phyloP scores from a whole-genome alignment of 805 yeast species.

The Grigorovia humatica region DNA sequence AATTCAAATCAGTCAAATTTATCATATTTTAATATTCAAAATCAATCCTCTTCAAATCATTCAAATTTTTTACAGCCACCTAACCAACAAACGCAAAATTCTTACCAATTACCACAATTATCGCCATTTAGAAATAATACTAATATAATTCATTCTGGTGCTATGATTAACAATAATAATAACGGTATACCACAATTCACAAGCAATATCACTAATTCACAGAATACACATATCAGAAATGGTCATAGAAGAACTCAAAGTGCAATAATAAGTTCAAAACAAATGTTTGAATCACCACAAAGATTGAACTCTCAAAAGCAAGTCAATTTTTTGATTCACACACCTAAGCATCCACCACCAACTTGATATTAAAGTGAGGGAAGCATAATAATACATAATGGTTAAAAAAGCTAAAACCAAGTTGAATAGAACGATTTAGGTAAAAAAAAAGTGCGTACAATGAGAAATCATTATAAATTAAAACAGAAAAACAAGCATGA shows the following conservation, averaged over 20 bases:
- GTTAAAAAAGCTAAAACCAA: too few species aligned
- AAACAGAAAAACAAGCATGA: too few species aligned
- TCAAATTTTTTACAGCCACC: not conserved
- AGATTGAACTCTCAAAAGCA: conserved; percentile 12
- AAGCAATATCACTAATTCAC: not conserved
- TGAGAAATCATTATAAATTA: too few species aligned
- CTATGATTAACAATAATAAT: not conserved
- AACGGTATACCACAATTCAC: not conserved
- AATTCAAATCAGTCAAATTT: not conserved
- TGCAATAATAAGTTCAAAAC: conserved; percentile 11
- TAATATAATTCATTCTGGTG: not conserved
- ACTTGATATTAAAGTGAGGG: conserved; percentile 4
- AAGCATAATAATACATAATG: too few species aligned
- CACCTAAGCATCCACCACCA: conserved; percentile 29
- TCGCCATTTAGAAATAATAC: conserved; percentile 1
- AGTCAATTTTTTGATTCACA: conserved; percentile 25
- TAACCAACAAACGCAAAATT: not conserved
- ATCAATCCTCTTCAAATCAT: not conserved
- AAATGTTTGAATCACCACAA: conserved; percentile 9
- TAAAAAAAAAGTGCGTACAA: too few species aligned
- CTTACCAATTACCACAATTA: not conserved
- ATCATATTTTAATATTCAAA: conserved; percentile 1
- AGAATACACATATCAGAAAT: not conserved
- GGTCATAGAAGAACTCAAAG: conserved; percentile 24
- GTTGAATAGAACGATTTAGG: not conserved